Conservation (phyloP, 2,329 filamentous ascomycete species). For the Hypoxylon sp. region DNA sequence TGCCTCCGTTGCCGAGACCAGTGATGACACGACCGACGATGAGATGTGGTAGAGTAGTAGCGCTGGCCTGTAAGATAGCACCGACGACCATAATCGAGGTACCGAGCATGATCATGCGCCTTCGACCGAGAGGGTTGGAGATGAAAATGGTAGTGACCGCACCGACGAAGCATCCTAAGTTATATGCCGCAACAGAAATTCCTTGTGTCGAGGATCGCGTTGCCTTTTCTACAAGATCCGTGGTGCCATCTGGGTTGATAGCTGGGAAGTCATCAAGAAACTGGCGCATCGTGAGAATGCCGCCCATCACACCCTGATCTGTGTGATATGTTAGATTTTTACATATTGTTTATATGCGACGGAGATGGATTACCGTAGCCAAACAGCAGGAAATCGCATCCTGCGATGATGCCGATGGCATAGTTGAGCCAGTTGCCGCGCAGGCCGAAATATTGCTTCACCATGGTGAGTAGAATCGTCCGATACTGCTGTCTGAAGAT, state of each 20-base stretch:
- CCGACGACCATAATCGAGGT: constrained; percentile 70
- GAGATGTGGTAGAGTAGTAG: constrained; percentile 63
- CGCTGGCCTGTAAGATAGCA: constrained; percentile 58
- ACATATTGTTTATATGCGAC: not conserved
- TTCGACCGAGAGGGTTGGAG: constrained; percentile 69
- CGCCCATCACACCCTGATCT: constrained; percentile 83
- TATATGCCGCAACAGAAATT: constrained; percentile 68
- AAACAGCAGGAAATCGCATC: constrained; percentile 76
- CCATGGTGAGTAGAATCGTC: constrained; percentile 41
- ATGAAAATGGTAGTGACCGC: constrained; percentile 61
- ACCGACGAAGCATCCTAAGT: constrained; percentile 69
- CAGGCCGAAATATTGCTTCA: constrained; percentile 70
- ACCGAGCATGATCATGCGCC: constrained; percentile 68
- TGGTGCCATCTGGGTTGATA: constrained; percentile 61
- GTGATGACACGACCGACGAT: constrained; percentile 66
- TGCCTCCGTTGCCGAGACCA: constrained; percentile 58
- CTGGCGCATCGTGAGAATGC: constrained; percentile 75
- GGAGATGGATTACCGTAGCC: constrained; percentile 61
- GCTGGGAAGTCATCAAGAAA: constrained; percentile 68
- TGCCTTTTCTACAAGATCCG: constrained; percentile 51
- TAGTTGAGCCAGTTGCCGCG: constrained; percentile 74
- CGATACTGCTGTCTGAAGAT: not conserved
- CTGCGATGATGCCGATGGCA: constrained; percentile 78
- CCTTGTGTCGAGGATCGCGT: constrained; percentile 64
- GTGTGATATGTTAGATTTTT: constrained; percentile 57